Conservation (phyloP, 805 yeast species). For the Candida mattraensis region DNA sequence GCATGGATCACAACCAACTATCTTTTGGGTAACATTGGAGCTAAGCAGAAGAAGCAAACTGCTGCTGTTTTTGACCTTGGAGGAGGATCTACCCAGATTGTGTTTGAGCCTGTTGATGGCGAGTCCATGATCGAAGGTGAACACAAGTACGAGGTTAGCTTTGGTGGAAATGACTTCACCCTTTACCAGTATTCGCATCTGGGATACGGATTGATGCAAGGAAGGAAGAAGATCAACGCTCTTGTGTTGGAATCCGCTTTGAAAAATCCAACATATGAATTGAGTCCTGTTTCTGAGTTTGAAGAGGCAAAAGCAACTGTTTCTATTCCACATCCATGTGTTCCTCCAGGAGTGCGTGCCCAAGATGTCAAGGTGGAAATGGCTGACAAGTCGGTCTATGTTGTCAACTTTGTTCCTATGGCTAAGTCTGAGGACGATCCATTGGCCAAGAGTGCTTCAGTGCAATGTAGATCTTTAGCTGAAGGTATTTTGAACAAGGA, state of each 20-base stretch:
- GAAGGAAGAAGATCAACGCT: constrained; percentile 77
- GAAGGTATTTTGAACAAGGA: constrained; percentile 85
- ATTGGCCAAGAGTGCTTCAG: constrained; percentile 49
- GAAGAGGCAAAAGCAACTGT: constrained; percentile 43
- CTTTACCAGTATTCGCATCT: constrained; percentile 93
- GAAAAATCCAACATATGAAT: constrained; percentile 27
- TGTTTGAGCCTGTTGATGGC: constrained; percentile 80
- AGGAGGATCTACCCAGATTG: constrained; percentile 98
- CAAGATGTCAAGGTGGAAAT: constrained; percentile 60
- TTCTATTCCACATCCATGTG: constrained; percentile 74
- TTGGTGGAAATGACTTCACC: constrained; percentile 78
- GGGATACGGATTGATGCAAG: constrained; percentile 95
- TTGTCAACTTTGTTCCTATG: constrained; percentile 36
- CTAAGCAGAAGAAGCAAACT: constrained; percentile 72
- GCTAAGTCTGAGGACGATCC: constrained; percentile 28
- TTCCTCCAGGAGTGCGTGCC: constrained; percentile 75
- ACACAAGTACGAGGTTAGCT: constrained; percentile 74
- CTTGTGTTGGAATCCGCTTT: constrained; percentile 45
- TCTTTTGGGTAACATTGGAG: constrained; percentile 89
- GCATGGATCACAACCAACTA: constrained; percentile 99
- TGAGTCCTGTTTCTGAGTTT: constrained; percentile 29
- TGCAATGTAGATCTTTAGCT: constrained; percentile 85
- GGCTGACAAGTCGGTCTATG: constrained; percentile 34
- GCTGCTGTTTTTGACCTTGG: constrained; percentile 98
- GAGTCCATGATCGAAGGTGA: constrained; percentile 76